Percentiles rank a stretch among this genome's conserved stretches.
These are phyloP conservation scores for Trifolium fragiferum DNA, from an alignment of 306 rosid species.

Conservation along the genomic window DNA sequence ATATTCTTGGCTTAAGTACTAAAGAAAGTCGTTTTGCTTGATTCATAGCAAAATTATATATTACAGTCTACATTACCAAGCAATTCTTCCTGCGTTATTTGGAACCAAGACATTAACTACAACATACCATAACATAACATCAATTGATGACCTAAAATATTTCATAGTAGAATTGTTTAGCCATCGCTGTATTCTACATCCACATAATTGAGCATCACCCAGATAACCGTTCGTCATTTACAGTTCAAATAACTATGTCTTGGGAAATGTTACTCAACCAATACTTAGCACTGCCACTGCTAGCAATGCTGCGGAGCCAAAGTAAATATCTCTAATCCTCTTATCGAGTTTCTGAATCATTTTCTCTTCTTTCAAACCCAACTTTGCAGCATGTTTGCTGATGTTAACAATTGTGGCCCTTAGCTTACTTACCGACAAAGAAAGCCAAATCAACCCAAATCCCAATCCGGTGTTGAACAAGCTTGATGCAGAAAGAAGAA, in stretches of 20 bases:
- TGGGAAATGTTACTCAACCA: constrained; percentile 57
- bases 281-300: constrained; percentile 64
- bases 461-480: constrained; percentile 69
- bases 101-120: constrained; percentile 8
- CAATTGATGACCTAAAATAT: constrained; percentile 24
- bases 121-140: background rate
- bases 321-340: constrained; percentile 61
- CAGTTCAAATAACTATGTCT: constrained; percentile 28
- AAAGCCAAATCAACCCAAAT: constrained; percentile 81
- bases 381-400: constrained; percentile 64
- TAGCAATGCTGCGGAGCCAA: constrained; percentile 69
- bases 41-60: constrained; percentile 37
- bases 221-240: background rate
- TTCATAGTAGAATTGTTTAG: constrained; percentile 9
- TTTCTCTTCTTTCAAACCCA: constrained; percentile 64
- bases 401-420: constrained; percentile 58
- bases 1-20: background rate
- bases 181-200: constrained; percentile 12
- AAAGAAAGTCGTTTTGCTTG: constrained; percentile 16
- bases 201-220: constrained; percentile 3
- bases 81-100: constrained; percentile 15
- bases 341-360: constrained; percentile 62
- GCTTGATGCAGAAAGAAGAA: constrained; percentile 59
- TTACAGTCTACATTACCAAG: constrained; percentile 16
- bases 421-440: constrained; percentile 71